These are phyloP conservation scores for Penicillium atrosanguineum DNA, from an alignment of 495 filamentous ascomycete genomes.

Conservation along the genomic window DNA sequence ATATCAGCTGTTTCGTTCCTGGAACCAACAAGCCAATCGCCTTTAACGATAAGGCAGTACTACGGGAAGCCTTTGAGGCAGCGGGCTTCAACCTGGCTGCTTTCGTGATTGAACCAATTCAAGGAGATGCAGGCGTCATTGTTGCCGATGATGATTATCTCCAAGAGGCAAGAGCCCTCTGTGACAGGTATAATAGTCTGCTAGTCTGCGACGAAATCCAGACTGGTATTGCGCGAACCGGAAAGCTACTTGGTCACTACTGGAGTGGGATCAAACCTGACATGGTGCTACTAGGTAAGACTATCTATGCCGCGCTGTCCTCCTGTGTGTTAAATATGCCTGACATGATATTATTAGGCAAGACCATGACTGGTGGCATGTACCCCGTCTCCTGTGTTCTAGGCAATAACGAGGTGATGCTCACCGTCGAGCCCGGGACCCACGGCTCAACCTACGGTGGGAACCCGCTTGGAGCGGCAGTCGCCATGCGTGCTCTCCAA, in stretches of 20 bases:
- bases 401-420: conserved; percentile 87
- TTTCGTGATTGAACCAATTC: conserved; percentile 95
- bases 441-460: conserved; percentile 97
- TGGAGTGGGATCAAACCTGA: conserved; percentile 96
- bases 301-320: too few relatives aligned
- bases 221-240: conserved; percentile 93
- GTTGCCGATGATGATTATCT: conserved; percentile 95
- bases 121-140: conserved; percentile 96
- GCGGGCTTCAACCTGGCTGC: conserved; percentile 85
- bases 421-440: conserved; percentile 91
- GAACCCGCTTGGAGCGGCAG: conserved; percentile 92
- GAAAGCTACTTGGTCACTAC: conserved; percentile 86
- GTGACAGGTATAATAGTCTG: conserved; percentile 89
- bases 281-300: too few relatives aligned
- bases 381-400: conserved; percentile 96
- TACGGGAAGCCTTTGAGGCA: conserved; percentile 73
- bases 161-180: conserved; percentile 71
- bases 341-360: too few relatives aligned
- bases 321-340: too few relatives aligned
- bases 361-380: conserved; percentile 97
- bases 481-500: conserved; percentile 94
- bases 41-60: conserved; percentile 80
- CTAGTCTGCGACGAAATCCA: conserved; percentile 99
- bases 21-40: conserved; percentile 73
- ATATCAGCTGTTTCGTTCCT: conserved; percentile 75